Conservation (phyloP, 495 filamentous ascomycete species). For the Rhypophila decipiens region DNA sequence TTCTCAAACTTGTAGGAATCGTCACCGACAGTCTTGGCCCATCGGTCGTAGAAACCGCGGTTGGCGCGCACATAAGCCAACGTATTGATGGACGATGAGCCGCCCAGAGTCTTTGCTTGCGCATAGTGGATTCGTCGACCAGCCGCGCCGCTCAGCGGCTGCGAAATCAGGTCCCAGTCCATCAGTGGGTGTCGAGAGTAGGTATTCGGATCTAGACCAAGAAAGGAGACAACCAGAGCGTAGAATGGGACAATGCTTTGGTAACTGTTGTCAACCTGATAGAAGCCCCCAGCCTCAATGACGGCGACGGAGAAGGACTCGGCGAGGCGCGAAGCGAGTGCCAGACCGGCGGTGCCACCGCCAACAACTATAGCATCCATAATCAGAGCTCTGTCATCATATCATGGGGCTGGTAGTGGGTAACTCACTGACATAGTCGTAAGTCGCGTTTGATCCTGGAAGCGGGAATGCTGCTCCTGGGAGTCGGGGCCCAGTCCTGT, state of each 20-base stretch:
- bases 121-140: constrained; percentile 30
- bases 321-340: constrained; percentile 44
- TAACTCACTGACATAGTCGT: neutral
- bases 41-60: constrained; percentile 34
- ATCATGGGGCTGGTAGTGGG: too few relatives aligned
- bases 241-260: constrained; percentile 34
- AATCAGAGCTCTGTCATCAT: too few relatives aligned
- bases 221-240: constrained; percentile 7
- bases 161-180: constrained; percentile 47
- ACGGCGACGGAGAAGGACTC: constrained; percentile 32
- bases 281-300: constrained; percentile 53
- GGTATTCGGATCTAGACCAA: constrained; percentile 8
- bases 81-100: constrained; percentile 43
- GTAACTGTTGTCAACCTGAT: constrained; percentile 44
- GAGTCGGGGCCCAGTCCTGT: neutral
- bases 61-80: constrained; percentile 43
- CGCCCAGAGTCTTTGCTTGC: constrained; percentile 38
- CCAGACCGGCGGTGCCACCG: constrained; percentile 48
- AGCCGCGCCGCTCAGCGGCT: constrained; percentile 10
- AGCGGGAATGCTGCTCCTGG: neutral
- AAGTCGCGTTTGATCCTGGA: neutral
- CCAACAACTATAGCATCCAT: constrained; percentile 49
- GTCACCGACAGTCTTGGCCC: constrained; percentile 41
- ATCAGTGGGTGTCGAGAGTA: constrained; percentile 22
- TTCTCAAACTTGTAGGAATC: constrained; percentile 38